phyloP scores from a whole-genome alignment of 2,329 filamentous ascomycete genomes.

The Paecilomyces niveus region DNA sequence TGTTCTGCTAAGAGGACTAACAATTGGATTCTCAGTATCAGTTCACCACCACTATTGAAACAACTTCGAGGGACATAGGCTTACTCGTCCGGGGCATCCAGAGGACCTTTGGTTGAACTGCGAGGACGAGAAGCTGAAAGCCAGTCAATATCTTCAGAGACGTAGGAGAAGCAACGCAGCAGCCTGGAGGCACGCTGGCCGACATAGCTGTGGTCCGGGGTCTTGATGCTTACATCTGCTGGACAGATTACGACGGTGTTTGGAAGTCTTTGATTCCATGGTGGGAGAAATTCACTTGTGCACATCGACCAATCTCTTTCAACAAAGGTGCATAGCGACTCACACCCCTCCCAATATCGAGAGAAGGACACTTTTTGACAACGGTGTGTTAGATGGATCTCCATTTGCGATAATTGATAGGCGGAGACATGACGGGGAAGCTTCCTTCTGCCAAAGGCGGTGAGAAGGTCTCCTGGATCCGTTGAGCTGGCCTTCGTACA shows the following conservation, averaged over 20 bases:
- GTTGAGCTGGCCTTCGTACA: constrained; percentile 19
- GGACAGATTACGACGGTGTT: constrained; percentile 30
- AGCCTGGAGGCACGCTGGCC: neutral
- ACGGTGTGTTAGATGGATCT: neutral
- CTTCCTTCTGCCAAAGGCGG: constrained; percentile 22
- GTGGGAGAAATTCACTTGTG: neutral
- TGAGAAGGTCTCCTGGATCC: constrained; percentile 16
- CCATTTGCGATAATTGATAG: constrained; percentile 15
- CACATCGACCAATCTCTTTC: neutral
- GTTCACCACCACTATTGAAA: neutral
- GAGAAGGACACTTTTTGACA: neutral
- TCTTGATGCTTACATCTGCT: constrained; percentile 23
- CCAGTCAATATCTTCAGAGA: constrained; percentile 3
- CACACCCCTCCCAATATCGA: neutral
- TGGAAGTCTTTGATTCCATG: constrained; percentile 16
- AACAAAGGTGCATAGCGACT: neutral
- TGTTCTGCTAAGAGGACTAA: constrained; percentile 19
- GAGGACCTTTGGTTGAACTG: constrained; percentile 64
- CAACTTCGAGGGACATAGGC: constrained; percentile 17
- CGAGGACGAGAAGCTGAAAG: constrained; percentile 32
- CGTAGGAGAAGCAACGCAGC: neutral
- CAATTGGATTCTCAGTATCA: neutral
- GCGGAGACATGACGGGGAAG: neutral
- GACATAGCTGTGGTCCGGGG: neutral
- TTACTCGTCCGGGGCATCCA: constrained; percentile 66